phyloP scores from a whole-genome alignment of 2,329 filamentous ascomycete species.

The Eurotiales sp. region DNA sequence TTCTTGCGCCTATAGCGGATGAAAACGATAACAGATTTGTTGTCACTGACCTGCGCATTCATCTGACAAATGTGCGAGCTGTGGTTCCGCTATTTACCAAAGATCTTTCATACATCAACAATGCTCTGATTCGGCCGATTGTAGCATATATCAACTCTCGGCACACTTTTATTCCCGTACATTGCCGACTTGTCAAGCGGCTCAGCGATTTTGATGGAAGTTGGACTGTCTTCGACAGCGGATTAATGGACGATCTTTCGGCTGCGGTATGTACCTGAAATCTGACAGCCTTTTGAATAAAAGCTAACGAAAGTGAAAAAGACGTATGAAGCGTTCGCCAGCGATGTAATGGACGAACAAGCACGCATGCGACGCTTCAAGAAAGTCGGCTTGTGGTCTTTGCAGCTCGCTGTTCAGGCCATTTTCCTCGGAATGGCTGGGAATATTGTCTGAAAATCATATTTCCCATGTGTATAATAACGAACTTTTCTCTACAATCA shows the following conservation, averaged over 20 bases:
- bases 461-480: slow-evolving; percentile 19
- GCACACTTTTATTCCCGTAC: slow-evolving; percentile 91
- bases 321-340: slow-evolving; percentile 90
- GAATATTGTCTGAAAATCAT: slow-evolving; percentile 57
- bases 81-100: slow-evolving; percentile 88
- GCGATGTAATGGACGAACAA: slow-evolving; percentile 85
- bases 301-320: slow-evolving; percentile 23
- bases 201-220: slow-evolving; percentile 87
- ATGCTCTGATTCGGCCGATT: slow-evolving; percentile 89
- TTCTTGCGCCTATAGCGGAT: slow-evolving; percentile 19
- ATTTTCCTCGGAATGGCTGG: slow-evolving; percentile 93
- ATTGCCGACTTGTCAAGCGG: slow-evolving; percentile 88
- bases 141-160: slow-evolving; percentile 97
- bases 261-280: slow-evolving; percentile 58
- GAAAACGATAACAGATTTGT: slow-evolving; percentile 71
- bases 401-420: slow-evolving; percentile 87
- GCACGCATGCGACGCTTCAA: slow-evolving; percentile 81
- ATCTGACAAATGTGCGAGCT: slow-evolving; percentile 91
- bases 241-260: slow-evolving; percentile 87
- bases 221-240: slow-evolving; percentile 92
- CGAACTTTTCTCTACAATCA: slow-evolving; percentile 2
- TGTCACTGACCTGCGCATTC: slow-evolving; percentile 90
- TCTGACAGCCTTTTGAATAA: slow-evolving; percentile 1
- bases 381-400: slow-evolving; percentile 94
- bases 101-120: slow-evolving; percentile 92